A percentile compares a stretch with the other conserved stretches of the same genome.
These are phyloP conservation scores for Curvularia sp. DNA, from an alignment of 2,329 filamentous ascomycete genomes.

Conservation along the genomic window DNA sequence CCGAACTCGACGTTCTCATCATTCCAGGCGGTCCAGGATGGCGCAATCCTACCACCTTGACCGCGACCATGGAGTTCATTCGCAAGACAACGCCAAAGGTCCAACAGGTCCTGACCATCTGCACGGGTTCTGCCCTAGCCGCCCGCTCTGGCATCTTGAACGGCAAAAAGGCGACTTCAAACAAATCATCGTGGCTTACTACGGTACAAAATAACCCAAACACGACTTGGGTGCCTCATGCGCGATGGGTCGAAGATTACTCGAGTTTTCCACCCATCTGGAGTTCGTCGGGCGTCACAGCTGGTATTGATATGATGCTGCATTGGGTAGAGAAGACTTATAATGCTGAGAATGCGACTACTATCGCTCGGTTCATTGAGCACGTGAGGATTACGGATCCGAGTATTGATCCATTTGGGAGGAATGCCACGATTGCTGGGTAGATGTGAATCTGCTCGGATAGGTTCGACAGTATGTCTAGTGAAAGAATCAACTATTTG, in stretches of 20 bases:
- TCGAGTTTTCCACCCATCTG: conserved; percentile 59
- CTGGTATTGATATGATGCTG: conserved; percentile 66
- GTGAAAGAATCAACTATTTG: background rate
- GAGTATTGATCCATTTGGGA: conserved; percentile 62
- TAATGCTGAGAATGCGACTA: conserved; percentile 60
- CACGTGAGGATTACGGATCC: conserved; percentile 62
- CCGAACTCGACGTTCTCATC: conserved; percentile 66
- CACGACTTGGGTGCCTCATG: conserved; percentile 66
- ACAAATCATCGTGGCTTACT: conserved; percentile 51
- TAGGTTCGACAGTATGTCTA: no score
- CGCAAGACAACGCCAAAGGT: conserved; percentile 56
- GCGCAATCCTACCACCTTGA: conserved; percentile 32
- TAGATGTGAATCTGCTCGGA: background rate
- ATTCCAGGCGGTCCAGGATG: conserved; percentile 68
- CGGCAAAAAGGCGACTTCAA: conserved; percentile 56
- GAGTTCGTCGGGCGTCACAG: conserved; percentile 67
- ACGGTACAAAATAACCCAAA: conserved; percentile 55
- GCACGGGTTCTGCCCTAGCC: conserved; percentile 66
- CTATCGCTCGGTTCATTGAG: conserved; percentile 62
- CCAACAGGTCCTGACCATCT: conserved; percentile 67
- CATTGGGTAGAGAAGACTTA: conserved; percentile 62
- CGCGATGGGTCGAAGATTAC: conserved; percentile 69
- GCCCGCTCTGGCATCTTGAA: conserved; percentile 67
- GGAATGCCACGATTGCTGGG: conserved; percentile 22
- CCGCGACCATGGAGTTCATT: conserved; percentile 57